Percentiles rank a stretch among this genome's conserved stretches.
These are phyloP conservation scores for Thelonectria olida DNA, from an alignment of 2,329 filamentous ascomycete genomes.

Conservation along the genomic window DNA sequence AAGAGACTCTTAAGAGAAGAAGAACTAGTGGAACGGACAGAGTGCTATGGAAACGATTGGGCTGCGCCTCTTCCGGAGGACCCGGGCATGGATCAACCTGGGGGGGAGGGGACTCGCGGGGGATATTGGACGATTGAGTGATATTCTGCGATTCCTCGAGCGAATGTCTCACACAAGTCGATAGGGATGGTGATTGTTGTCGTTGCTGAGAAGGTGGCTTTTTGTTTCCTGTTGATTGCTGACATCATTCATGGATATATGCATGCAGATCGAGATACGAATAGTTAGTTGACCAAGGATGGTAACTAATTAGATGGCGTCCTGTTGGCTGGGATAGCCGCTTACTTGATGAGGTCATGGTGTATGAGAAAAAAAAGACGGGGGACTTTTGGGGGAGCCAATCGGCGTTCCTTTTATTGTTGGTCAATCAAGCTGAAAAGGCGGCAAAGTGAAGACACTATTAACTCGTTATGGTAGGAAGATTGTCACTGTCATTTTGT, in stretches of 20 bases:
- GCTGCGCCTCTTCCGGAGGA: conserved; percentile 36
- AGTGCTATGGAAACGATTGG: conserved; percentile 22
- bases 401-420: background rate
- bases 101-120: conserved; percentile 8
- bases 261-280: background rate
- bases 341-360: conserved; percentile 38
- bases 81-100: conserved; percentile 37
- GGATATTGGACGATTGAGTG: background rate
- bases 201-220: background rate
- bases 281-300: no score
- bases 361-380: conserved; percentile 10
- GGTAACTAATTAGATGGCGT: background rate
- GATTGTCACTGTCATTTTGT: background rate
- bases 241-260: background rate
- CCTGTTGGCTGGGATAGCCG: background rate
- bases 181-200: background rate
- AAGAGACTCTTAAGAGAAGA: conserved; percentile 20
- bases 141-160: background rate
- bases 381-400: conserved; percentile 23
- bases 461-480: background rate
- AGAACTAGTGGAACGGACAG: conserved; percentile 29
- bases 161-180: background rate
- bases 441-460: background rate
- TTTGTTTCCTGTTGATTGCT: background rate
- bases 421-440: background rate